Evolutionary conservation across 2,329 filamentous ascomycete genomes (phyloP).

Genomic region (Annulohypoxylon truncatum): DNA sequence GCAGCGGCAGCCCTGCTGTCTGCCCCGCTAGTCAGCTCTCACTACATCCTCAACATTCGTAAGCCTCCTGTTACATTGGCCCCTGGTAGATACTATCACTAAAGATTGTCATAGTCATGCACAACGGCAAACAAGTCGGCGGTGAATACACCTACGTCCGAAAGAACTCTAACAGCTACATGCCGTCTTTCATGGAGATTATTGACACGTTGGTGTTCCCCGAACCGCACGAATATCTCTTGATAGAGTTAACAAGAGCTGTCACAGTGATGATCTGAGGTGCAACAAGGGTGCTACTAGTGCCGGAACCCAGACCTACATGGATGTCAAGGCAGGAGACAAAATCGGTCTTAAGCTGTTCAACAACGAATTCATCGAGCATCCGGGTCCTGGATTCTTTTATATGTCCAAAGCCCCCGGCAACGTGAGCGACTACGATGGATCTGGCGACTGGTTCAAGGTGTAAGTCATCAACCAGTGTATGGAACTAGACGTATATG

Average conservation of each 20-base stretch:
- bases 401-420: conserved; percentile 59
- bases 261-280: conserved; percentile 51
- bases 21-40: conserved; percentile 43
- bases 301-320: conserved; percentile 56
- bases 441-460: conserved; percentile 58
- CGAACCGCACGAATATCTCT: not conserved
- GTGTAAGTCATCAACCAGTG: conserved; percentile 49
- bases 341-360: conserved; percentile 63
- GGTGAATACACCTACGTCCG: conserved; percentile 62
- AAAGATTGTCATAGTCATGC: conserved; percentile 49
- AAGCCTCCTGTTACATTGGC: not conserved
- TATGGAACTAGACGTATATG: too few relatives aligned
- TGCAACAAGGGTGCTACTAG: conserved; percentile 58
- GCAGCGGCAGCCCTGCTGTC: conserved; percentile 41
- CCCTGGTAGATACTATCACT: conserved; percentile 3
- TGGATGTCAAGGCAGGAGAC: conserved; percentile 59
- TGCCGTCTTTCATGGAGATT: conserved; percentile 53
- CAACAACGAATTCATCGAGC: conserved; percentile 61
- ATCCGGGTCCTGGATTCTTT: conserved; percentile 57
- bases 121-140: conserved; percentile 56
- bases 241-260: conserved; percentile 8
- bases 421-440: conserved; percentile 58
- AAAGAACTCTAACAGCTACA: conserved; percentile 55
- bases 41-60: conserved; percentile 54
- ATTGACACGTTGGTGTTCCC: conserved; percentile 45